Base-by-base conservation (phyloP, 257 asterid genomes). In the Solanum bulbocastanum region DNA sequence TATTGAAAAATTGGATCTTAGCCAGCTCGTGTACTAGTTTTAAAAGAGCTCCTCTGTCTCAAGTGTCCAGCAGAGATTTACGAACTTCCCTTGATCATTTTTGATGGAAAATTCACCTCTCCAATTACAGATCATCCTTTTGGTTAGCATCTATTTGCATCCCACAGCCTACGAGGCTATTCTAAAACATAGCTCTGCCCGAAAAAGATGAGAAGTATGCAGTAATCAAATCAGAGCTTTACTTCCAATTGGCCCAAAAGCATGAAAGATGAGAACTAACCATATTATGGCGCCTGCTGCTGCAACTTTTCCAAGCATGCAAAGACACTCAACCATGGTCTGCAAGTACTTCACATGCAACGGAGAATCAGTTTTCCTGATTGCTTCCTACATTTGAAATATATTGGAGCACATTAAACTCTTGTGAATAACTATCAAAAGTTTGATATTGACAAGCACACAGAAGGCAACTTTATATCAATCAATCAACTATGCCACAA, bases 301-400 rank as follows among this genome's bases (percentile, higher is more conserved):
- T 88, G 99, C 98, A 91, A 97, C 99, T 94, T 97, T 97, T 84
- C 99, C 98, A 86, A 97, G 99, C 96, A 96, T 92, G 93, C 96
- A 93, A 86, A 97, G 97, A 91, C 99, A 95, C 93, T 97, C 99
- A 83, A 97, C 97, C 97, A 96, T 82, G 88, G 99, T 96, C 91
- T 93, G 99, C 94, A 97, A 93, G 93, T 97, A 97, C 92, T 95
- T 97, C 82, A 97, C 98, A 92, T 95, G 96, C 87, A 93, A 88
- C 58, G 98, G 95, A 86, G 96, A 94, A 91, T 94, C 98, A 90
- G 92, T 89, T 93, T 95, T 97, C 92, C 98, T 92, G 95, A 97
- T 93, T 90, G 98, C 91, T 93, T 97, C 99, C 99, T 97, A 91
- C 93, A 96, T 74, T 40, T 60, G 89, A 88, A 90, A 79, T 66